Conservation (phyloP, 108 stramenopile species). For the Stephanodiscus minutulus region DNA sequence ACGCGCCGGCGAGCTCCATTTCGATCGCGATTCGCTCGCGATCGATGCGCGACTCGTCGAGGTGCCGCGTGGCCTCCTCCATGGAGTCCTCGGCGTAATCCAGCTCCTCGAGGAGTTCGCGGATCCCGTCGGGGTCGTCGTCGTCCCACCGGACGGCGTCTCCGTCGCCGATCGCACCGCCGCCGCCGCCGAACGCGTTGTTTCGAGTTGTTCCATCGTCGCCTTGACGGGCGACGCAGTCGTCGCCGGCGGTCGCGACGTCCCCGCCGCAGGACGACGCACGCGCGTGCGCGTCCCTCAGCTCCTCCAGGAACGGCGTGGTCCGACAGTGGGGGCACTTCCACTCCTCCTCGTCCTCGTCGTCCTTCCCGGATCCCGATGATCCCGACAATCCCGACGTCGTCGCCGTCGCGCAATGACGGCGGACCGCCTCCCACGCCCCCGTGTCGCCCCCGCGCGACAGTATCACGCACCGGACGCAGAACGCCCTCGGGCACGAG, state of each 20-base stretch:
- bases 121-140: not conserved
- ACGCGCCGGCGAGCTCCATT: conserved; percentile 5
- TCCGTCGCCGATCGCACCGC: conserved; percentile 18
- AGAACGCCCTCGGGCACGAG: conserved; percentile 53
- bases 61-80: not conserved
- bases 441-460: conserved; percentile 20
- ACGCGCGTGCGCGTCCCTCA: conserved; percentile 12
- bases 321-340: conserved; percentile 43
- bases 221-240: not conserved
- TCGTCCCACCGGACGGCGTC: conserved; percentile 2
- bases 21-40: conserved; percentile 16
- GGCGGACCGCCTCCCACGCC: conserved; percentile 20
- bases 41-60: conserved; percentile 6
- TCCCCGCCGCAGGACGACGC: conserved; percentile 1
- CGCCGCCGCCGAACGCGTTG: not conserved
- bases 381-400: not conserved
- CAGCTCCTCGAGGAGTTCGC: conserved; percentile 19
- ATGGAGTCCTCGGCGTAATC: conserved; percentile 7
- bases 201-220: conserved; percentile 3
- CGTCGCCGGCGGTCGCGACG: not conserved
- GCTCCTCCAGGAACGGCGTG: conserved; percentile 28
- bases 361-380: no score
- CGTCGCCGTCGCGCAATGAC: not conserved
- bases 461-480: conserved; percentile 38
- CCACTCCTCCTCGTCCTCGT: conserved; percentile 36